These are phyloP conservation scores for Neonectria ditissima DNA, from an alignment of 2,329 filamentous ascomycete genomes.

Conservation along the genomic window DNA sequence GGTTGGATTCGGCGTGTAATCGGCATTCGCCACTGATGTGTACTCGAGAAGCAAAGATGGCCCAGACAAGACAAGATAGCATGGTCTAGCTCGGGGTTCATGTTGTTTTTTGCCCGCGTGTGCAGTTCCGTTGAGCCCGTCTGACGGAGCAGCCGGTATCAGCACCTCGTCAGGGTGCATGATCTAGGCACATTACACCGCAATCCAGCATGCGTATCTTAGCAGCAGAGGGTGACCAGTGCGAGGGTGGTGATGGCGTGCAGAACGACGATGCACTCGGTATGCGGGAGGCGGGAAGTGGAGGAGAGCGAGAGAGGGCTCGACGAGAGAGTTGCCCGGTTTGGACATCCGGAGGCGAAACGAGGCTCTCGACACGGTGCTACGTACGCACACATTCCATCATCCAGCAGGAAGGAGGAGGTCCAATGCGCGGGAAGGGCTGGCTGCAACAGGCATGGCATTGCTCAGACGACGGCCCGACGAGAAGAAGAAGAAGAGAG, in stretches of 20 bases:
- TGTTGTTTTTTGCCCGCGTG: too few relatives aligned
- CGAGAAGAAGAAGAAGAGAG: slow-evolving; percentile 9
- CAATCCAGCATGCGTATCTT: not conserved
- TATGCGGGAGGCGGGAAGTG: slow-evolving; percentile 4
- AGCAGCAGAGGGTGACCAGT: not conserved
- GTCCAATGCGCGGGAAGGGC: slow-evolving; percentile 2
- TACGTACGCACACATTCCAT: not conserved
- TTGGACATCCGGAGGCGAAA: slow-evolving; percentile 16
- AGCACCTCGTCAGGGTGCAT: not conserved
- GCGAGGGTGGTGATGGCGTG: not conserved
- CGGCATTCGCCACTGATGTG: slow-evolving; percentile 17
- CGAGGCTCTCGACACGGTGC: not conserved
- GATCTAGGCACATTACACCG: not conserved
- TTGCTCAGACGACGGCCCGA: slow-evolving; percentile 17
- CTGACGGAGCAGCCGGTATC: not conserved
- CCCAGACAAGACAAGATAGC: not conserved
- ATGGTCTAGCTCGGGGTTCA: not conserved
- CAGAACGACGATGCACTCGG: not conserved
- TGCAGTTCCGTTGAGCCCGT: too few relatives aligned
- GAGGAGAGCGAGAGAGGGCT: too few relatives aligned
- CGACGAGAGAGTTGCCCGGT: slow-evolving; percentile 11
- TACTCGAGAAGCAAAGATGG: not conserved
- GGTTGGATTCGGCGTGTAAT: slow-evolving; percentile 9
- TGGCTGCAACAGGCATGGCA: slow-evolving; percentile 9
- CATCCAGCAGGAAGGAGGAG: not conserved